phyloP scores from a whole-genome alignment of 2,329 filamentous ascomycete genomes.

The Penicillium capsulatum region DNA sequence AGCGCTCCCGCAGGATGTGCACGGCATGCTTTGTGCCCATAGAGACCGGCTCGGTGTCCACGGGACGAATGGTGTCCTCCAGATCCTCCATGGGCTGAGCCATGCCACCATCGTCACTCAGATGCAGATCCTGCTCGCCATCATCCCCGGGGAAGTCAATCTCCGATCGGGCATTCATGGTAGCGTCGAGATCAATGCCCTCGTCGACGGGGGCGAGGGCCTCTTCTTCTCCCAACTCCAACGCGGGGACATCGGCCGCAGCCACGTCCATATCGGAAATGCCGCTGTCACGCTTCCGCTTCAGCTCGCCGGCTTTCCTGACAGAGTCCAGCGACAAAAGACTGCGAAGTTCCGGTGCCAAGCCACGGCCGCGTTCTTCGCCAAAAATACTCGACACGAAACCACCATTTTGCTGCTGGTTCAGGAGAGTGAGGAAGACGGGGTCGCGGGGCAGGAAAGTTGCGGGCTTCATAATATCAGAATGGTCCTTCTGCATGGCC shows the following conservation, averaged over 20 bases:
- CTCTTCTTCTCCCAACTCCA: slow-evolving; percentile 63
- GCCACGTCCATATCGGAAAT: slow-evolving; percentile 73
- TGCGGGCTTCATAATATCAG: slow-evolving; percentile 77
- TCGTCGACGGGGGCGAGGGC: slow-evolving; percentile 48
- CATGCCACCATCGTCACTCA: slow-evolving; percentile 47
- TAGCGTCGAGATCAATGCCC: slow-evolving; percentile 50
- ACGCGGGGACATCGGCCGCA: slow-evolving; percentile 59
- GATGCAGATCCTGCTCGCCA: slow-evolving; percentile 40
- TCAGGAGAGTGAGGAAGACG: slow-evolving; percentile 78
- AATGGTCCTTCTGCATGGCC: slow-evolving; percentile 77
- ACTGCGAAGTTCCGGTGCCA: slow-evolving; percentile 90
- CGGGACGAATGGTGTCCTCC: slow-evolving; percentile 77
- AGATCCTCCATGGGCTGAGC: slow-evolving; percentile 57
- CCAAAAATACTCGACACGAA: slow-evolving; percentile 86
- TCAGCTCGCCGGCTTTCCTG: slow-evolving; percentile 71
- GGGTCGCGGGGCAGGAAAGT: slow-evolving; percentile 84
- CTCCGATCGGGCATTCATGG: slow-evolving; percentile 51
- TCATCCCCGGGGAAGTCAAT: slow-evolving; percentile 64
- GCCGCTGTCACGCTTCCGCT: slow-evolving; percentile 88
- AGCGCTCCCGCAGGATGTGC: slow-evolving; percentile 83
- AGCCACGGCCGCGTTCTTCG: slow-evolving; percentile 70
- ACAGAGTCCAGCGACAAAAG: slow-evolving; percentile 84
- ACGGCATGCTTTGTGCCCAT: slow-evolving; percentile 93
- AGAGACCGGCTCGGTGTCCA: slow-evolving; percentile 80
- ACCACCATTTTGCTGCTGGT: slow-evolving; percentile 84